These are phyloP conservation scores for Candida coleopterorum DNA, from an alignment of 805 yeast species.

Conservation along the genomic window DNA sequence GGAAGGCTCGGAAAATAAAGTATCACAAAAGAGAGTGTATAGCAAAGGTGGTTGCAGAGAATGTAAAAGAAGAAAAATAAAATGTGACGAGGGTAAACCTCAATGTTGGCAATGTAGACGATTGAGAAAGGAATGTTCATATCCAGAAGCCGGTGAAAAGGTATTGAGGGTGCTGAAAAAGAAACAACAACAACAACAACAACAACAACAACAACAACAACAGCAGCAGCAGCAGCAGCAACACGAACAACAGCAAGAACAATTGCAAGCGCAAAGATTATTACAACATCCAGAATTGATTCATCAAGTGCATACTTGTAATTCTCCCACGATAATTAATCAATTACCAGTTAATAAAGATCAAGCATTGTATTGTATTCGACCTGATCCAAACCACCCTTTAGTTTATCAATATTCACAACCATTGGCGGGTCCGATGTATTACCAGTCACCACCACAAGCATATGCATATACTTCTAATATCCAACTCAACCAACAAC, in stretches of 20 bases:
- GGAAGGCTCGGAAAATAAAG: neutral
- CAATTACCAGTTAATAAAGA: neutral
- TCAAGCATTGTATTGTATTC: neutral
- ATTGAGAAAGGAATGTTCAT: conserved; percentile 29
- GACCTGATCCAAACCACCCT: conserved; percentile 1
- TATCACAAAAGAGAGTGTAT: conserved; percentile 15
- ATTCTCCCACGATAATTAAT: neutral
- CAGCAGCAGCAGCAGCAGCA: neutral
- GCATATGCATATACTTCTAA: neutral
- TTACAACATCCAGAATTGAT: neutral
- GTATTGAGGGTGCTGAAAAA: conserved; percentile 25
- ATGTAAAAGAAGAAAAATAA: conserved; percentile 39
- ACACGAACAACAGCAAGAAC: neutral
- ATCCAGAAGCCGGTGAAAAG: conserved; percentile 34
- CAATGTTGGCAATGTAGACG: conserved; percentile 36
- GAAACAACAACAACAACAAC: conserved; percentile 8
- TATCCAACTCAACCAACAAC: conserved; percentile 8
- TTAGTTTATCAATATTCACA: neutral
- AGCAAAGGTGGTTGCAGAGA: conserved; percentile 37
- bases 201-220: conserved; percentile 1
- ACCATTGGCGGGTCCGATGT: neutral
- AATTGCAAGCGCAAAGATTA: neutral
- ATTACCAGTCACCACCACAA: conserved; percentile 1
- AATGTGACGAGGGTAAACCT: conserved; percentile 39
- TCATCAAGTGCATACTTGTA: neutral